phyloP scores from a whole-genome alignment of 2,329 filamentous ascomycete genomes.

The Talaromyces sp. region DNA sequence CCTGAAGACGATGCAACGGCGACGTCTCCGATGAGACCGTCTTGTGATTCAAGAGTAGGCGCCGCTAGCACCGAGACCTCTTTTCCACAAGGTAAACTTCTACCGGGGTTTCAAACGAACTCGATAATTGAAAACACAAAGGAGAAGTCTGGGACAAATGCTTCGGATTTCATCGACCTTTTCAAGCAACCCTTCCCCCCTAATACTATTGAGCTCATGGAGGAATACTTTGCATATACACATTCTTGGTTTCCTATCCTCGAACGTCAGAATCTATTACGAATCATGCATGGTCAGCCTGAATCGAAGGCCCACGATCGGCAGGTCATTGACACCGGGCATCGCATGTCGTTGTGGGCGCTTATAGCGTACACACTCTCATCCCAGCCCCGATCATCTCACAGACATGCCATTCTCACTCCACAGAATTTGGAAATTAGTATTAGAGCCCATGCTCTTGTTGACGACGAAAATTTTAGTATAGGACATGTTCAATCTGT shows the following conservation, averaged over 20 bases:
- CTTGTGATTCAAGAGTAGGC: not conserved
- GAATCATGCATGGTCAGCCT: constrained; percentile 43
- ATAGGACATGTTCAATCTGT: constrained; percentile 50
- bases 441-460: constrained; percentile 16
- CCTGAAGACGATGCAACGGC: not conserved
- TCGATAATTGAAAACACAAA: not conserved
- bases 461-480: constrained; percentile 44
- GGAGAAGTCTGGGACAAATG: not conserved
- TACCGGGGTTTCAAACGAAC: not conserved
- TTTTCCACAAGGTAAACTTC: not conserved
- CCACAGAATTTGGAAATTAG: not conserved
- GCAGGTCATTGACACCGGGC: not conserved
- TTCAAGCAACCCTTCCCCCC: constrained; percentile 17
- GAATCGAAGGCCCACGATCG: constrained; percentile 15
- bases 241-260: constrained; percentile 71
- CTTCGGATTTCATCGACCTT: not conserved
- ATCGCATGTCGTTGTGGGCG: constrained; percentile 9
- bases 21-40: not conserved
- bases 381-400: not conserved
- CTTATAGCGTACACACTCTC: not conserved
- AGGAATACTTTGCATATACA: constrained; percentile 68
- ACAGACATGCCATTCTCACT: not conserved
- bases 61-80: not conserved
- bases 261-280: constrained; percentile 59
- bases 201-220: constrained; percentile 49